These are phyloP conservation scores for Aspergillus funiculosus DNA, from an alignment of 495 filamentous ascomycete species.

Conservation along the genomic window DNA sequence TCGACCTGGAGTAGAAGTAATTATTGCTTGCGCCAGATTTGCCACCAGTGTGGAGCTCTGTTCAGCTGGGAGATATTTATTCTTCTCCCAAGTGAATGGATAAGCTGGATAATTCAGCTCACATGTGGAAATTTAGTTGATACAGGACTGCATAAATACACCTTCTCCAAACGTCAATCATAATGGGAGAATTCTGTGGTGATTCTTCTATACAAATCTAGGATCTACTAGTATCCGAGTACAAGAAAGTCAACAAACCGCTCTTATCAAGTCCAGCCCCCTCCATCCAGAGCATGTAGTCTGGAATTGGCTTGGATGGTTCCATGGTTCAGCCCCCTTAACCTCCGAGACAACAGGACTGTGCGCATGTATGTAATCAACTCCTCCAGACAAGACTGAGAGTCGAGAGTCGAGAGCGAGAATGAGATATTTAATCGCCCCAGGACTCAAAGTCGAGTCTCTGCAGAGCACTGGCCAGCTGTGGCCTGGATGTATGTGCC, in stretches of 20 bases:
- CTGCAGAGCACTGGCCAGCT: not conserved
- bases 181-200: no score
- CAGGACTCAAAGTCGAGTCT: slow-evolving; percentile 9
- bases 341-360: slow-evolving; percentile 3
- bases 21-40: slow-evolving; percentile 10
- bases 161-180: no score
- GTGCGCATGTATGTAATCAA: no score
- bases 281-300: not conserved
- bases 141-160: not conserved
- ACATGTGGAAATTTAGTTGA: not conserved
- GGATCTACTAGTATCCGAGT: no score
- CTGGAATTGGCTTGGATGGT: not conserved
- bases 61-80: slow-evolving; percentile 13
- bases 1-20: slow-evolving; percentile 1
- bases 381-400: not conserved
- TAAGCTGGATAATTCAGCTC: not conserved
- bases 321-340: slow-evolving; percentile 6
- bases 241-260: no score
- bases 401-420: not conserved
- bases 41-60: slow-evolving; percentile 7
- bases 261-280: no score
- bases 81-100: not conserved
- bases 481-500: no score
- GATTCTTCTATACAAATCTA: no score
- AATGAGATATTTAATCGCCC: no score